Conservation (phyloP, 2,329 filamentous ascomycete species). For the Aureobasidium uvarum region DNA sequence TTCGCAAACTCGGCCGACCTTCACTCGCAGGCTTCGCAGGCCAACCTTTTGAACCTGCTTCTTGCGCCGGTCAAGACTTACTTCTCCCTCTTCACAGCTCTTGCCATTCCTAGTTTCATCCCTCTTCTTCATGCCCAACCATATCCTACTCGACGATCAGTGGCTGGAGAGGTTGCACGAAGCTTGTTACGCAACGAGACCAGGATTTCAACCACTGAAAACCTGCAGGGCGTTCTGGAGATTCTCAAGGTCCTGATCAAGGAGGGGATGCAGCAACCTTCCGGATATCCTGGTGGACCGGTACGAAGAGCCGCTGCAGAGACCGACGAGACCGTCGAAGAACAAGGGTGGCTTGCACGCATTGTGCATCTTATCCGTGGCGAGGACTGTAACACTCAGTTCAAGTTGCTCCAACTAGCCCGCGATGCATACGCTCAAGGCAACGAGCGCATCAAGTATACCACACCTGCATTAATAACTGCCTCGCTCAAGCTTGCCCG, state of each 20-base stretch:
- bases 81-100: slow-evolving; percentile 90
- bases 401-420: slow-evolving; percentile 84
- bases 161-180: slow-evolving; percentile 83
- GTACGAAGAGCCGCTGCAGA: slow-evolving; percentile 72
- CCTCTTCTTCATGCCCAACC: slow-evolving; percentile 87
- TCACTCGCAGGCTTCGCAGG: slow-evolving; percentile 81
- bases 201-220: slow-evolving; percentile 69
- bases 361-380: slow-evolving; percentile 84
- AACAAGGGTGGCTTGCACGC: slow-evolving; percentile 94
- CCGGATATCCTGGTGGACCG: slow-evolving; percentile 77
- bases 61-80: slow-evolving; percentile 88
- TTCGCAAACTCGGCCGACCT: slow-evolving; percentile 94
- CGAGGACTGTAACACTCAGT: slow-evolving; percentile 87
- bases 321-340: slow-evolving; percentile 96
- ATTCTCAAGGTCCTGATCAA: slow-evolving; percentile 89
- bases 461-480: slow-evolving; percentile 87
- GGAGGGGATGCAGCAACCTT: slow-evolving; percentile 77
- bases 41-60: slow-evolving; percentile 85
- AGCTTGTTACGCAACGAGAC: slow-evolving; percentile 81
- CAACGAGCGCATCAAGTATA: slow-evolving; percentile 93
- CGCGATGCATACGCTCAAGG: slow-evolving; percentile 86
- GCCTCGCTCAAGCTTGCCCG: slow-evolving; percentile 85
- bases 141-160: slow-evolving; percentile 84
- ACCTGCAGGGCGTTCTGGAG: slow-evolving; percentile 85
- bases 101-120: slow-evolving; percentile 88